Evolutionary conservation across 495 filamentous ascomycete species (phyloP).

Genomic region (Annulohypoxylon maeteangense): DNA sequence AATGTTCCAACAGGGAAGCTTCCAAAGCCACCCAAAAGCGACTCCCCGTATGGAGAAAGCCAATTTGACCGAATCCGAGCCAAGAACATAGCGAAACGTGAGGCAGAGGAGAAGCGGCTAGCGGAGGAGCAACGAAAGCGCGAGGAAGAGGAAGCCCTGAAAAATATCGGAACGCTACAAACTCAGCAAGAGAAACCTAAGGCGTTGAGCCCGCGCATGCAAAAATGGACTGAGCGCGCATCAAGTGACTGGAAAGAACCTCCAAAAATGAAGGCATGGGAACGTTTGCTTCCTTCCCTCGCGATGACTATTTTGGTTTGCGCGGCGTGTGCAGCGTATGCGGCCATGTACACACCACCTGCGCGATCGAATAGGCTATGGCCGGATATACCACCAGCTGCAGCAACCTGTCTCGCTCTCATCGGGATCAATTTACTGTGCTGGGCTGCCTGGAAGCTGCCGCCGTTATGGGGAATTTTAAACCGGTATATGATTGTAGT

Average conservation of each 20-base stretch:
- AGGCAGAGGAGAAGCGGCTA: slow-evolving; percentile 49
- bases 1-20: slow-evolving; percentile 37
- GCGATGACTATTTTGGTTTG: slow-evolving; percentile 65
- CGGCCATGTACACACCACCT: slow-evolving; percentile 72
- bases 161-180: slow-evolving; percentile 64
- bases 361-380: slow-evolving; percentile 67
- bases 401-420: slow-evolving; percentile 77
- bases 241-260: slow-evolving; percentile 57
- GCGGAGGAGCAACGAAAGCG: slow-evolving; percentile 58
- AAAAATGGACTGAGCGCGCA: slow-evolving; percentile 50
- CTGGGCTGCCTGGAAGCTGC: slow-evolving; percentile 72
- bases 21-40: slow-evolving; percentile 29
- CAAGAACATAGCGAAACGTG: slow-evolving; percentile 52
- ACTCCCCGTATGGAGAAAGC: slow-evolving; percentile 59
- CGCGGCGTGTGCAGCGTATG: slow-evolving; percentile 63
- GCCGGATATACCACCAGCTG: slow-evolving; percentile 79
- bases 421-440: slow-evolving; percentile 72
- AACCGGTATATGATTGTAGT: slow-evolving; percentile 82
- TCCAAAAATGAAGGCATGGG: slow-evolving; percentile 59
- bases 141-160: slow-evolving; percentile 64
- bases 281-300: slow-evolving; percentile 73
- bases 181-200: slow-evolving; percentile 44
- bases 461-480: slow-evolving; percentile 75
- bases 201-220: slow-evolving; percentile 50
- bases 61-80: slow-evolving; percentile 62